Evolutionary conservation across 805 yeast genomes (phyloP), one percentile per base, ranked within the genome.

Genomic region (Sugiyamaella qingdaonensis): DNA sequence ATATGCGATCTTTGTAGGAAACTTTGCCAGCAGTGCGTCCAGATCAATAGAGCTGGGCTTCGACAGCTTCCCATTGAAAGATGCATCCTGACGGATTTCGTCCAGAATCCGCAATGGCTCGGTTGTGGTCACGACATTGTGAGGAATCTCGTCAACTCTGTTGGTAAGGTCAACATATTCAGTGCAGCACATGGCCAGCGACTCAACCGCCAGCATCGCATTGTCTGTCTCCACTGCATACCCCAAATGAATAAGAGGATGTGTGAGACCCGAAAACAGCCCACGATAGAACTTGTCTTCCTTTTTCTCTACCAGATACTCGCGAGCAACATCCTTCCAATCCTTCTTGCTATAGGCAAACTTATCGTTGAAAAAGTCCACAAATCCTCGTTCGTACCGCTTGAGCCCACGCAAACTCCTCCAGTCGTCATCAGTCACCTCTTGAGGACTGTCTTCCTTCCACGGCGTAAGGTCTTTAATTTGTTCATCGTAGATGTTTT

Each of bases 391-490:
- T 50, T 68, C 72, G 52, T 66, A 68, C 48, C 53, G 50, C 51
- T 51, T 52, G 13, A 68, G 52, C n/a, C 74, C 73, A 27, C 58
- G 56, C 35, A 59, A 64, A 18, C 63, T 62, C 13, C 54, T 50
- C 58, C 73, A 63, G 21, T 70, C 70, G 34, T 62, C 65, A 42
- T 60, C 64, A 0, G 72, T 68, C 19, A 72, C 70, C 34, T 68
- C 76, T 11, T 62, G 60, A 0, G 75, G 74, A 39, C 63, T 61
- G 47, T 71, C 74, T 35, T 70, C 73, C n/a, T 68, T 63, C 74
- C 75, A 71, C 7, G 37, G 54, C 10, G 52, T 62, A 9, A 54
- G 35, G 31, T 33, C 52, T 27, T 52, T 45, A 11, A 61, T 59
- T 9, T 51, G 53, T 19, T 54, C 52, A 48, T 71, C 74, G 49